phyloP scores from a whole-genome alignment of 352 stramenopile species.

The Phytophthora colocasiae region DNA sequence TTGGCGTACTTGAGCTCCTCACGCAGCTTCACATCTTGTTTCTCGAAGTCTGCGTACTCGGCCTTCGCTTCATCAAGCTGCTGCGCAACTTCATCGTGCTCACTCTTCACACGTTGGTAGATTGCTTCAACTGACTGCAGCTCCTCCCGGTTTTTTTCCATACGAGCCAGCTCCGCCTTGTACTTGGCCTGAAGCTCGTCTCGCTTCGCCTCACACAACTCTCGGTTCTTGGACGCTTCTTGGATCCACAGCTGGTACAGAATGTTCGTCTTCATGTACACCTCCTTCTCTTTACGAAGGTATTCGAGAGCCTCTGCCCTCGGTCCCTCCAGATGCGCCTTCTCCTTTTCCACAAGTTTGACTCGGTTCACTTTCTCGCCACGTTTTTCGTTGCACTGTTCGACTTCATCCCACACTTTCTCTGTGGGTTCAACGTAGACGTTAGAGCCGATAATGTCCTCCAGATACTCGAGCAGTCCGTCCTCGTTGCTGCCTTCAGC shows the following conservation, averaged over 20 bases:
- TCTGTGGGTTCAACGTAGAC: conserved; percentile 97
- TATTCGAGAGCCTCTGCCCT: conserved; percentile 96
- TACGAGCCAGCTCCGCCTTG: conserved; percentile 70
- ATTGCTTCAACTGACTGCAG: conserved; percentile 85
- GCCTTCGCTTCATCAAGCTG: conserved; percentile 93
- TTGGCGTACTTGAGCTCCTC: conserved; percentile 98
- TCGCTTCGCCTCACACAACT: conserved; percentile 67
- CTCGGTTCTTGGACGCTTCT: conserved; percentile 80
- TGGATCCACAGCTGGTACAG: conserved; percentile 96
- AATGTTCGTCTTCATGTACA: conserved; percentile 97
- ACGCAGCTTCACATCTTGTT: conserved; percentile 97
- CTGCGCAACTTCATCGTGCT: conserved; percentile 86
- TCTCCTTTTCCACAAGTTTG: conserved; percentile 98
- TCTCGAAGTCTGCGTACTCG: conserved; percentile 96
- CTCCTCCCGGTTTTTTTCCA: conserved; percentile 81
- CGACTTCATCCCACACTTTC: conserved; percentile 92
- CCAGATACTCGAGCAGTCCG: conserved; percentile 99
- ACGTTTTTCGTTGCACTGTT: conserved; percentile 92
- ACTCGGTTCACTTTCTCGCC: conserved; percentile 98
- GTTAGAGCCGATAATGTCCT: conserved; percentile 99
- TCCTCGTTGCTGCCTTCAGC: conserved; percentile 94
- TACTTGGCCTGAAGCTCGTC: conserved; percentile 80
- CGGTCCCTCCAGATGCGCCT: conserved; percentile 93
- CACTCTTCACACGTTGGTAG: conserved; percentile 78
- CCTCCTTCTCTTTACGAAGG: conserved; percentile 95